These are phyloP conservation scores for Aspergillus haitiensis DNA, from an alignment of 495 filamentous ascomycete species.

Conservation along the genomic window DNA sequence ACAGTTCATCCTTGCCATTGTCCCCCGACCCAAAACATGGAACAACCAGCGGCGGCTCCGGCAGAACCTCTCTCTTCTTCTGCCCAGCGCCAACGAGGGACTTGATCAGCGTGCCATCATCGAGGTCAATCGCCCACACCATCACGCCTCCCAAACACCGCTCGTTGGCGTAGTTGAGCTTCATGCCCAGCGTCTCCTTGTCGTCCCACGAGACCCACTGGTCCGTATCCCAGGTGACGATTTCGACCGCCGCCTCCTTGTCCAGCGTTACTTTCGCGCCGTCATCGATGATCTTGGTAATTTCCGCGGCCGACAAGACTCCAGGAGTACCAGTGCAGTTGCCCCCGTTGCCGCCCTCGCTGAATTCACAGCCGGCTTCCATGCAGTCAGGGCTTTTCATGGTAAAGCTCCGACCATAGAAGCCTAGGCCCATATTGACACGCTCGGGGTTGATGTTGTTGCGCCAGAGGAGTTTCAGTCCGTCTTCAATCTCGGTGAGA, in stretches of 20 bases:
- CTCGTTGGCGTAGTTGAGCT: slow-evolving; percentile 41
- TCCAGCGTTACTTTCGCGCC: slow-evolving; percentile 7
- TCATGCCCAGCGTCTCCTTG: slow-evolving; percentile 38
- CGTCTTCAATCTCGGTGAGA: slow-evolving; percentile 39
- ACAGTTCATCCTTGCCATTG: background rate
- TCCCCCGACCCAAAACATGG: background rate
- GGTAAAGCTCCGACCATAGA: slow-evolving; percentile 45
- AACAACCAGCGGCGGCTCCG: background rate
- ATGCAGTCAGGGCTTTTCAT: slow-evolving; percentile 37
- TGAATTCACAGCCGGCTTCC: slow-evolving; percentile 31
- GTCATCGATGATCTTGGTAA: slow-evolving; percentile 16
- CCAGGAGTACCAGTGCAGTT: slow-evolving; percentile 35
- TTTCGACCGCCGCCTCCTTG: slow-evolving; percentile 32
- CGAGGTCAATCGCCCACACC: slow-evolving; percentile 29
- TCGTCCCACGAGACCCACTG: slow-evolving; percentile 55
- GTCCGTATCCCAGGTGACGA: slow-evolving; percentile 37
- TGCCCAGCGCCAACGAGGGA: background rate
- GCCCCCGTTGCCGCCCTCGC: slow-evolving; percentile 25
- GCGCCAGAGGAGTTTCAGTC: slow-evolving; percentile 42
- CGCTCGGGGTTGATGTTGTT: slow-evolving; percentile 33
- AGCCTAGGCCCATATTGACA: slow-evolving; percentile 45
- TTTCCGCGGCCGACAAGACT: slow-evolving; percentile 26
- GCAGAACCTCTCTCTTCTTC: background rate
- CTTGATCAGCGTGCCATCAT: slow-evolving; percentile 12
- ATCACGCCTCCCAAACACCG: slow-evolving; percentile 31